A percentile compares a stretch with the other conserved stretches of the same genome.
Conservation (phyloP, 208 protist genomes). For the Phytomonas sp. region DNA sequence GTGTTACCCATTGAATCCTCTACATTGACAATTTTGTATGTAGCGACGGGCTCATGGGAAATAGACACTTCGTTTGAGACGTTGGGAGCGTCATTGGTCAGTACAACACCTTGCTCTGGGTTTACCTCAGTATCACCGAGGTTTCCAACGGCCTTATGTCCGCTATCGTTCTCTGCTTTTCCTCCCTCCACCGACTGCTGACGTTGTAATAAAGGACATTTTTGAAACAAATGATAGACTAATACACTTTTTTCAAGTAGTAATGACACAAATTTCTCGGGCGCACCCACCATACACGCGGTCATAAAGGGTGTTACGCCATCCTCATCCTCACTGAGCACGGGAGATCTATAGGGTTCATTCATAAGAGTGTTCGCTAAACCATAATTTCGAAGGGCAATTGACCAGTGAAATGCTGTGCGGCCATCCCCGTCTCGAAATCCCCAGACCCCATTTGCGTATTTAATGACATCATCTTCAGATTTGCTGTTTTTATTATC, state of each 20-base stretch:
- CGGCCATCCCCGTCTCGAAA: conserved; percentile 81
- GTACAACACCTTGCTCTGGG: not conserved
- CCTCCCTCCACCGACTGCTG: not conserved
- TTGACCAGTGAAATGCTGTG: conserved; percentile 84
- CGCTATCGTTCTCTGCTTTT: not conserved
- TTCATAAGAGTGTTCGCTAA: conserved; percentile 53
- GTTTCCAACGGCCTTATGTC: not conserved
- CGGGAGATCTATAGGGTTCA: conserved; percentile 46
- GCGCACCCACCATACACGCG: conserved; percentile 66
- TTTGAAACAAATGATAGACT: conserved; percentile 16
- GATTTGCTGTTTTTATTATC: conserved; percentile 8
- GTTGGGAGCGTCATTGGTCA: not conserved
- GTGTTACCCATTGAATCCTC: conserved; percentile 63
- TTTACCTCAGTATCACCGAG: not conserved
- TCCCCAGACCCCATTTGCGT: conserved; percentile 47
- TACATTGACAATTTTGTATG: conserved; percentile 25
- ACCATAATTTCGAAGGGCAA: conserved; percentile 68
- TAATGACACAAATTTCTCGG: conserved; percentile 41
- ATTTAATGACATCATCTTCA: conserved; percentile 7
- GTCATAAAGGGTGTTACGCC: conserved; percentile 66
- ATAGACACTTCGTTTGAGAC: conserved; percentile 4
- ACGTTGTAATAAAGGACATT: not conserved
- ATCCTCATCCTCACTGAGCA: conserved; percentile 64
- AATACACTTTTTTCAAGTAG: conserved; percentile 40
- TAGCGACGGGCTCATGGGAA: not conserved